phyloP scores from a whole-genome alignment of 495 filamentous ascomycete genomes.

The Xylaria sp. region DNA sequence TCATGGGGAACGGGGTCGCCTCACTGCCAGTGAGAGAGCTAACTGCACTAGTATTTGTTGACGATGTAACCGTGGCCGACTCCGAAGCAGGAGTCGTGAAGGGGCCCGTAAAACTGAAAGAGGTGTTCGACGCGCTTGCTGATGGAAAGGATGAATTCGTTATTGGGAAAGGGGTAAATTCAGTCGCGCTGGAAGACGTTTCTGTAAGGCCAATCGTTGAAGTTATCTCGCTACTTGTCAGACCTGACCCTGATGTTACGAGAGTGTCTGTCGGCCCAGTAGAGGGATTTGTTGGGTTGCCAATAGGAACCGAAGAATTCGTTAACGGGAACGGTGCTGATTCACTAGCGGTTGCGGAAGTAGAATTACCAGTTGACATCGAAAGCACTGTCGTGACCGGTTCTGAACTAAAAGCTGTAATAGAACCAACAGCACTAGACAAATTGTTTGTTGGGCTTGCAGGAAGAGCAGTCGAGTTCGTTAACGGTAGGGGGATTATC shows the following conservation, averaged over 20 bases:
- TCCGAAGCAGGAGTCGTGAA: conserved; percentile 18
- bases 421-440: not conserved
- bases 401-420: not conserved
- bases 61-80: conserved; percentile 16
- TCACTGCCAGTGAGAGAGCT: conserved; percentile 17
- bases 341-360: not conserved
- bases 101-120: not conserved
- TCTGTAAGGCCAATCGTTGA: not conserved
- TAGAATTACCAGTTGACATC: not conserved
- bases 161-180: conserved; percentile 25
- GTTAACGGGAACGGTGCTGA: conserved; percentile 1
- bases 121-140: conserved; percentile 11
- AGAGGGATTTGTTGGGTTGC: not conserved
- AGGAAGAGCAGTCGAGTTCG: not conserved
- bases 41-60: conserved; percentile 8
- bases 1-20: conserved; percentile 36
- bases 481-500: not conserved
- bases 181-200: not conserved
- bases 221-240: conserved; percentile 1
- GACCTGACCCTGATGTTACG: not conserved
- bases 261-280: not conserved
- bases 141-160: conserved; percentile 30
- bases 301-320: not conserved
- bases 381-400: not conserved
- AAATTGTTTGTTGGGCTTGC: not conserved